phyloP scores from a whole-genome alignment of 2,329 filamentous ascomycete species.

The Rutstroemia sp. region DNA sequence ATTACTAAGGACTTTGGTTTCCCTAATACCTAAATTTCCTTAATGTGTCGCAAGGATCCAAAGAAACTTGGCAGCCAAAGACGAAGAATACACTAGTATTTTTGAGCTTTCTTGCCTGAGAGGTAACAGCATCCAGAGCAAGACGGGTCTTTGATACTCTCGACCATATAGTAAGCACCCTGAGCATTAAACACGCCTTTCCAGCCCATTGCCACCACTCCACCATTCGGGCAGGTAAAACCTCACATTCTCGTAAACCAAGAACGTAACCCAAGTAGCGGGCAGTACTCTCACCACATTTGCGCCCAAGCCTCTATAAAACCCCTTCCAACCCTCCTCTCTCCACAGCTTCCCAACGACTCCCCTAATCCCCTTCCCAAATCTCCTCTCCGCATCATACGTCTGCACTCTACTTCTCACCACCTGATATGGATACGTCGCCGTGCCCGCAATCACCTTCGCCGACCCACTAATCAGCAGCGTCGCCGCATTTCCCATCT shows the following conservation, averaged over 20 bases:
- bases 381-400: constrained; percentile 70
- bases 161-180: too few relatives aligned
- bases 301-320: constrained; percentile 85
- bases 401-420: constrained; percentile 83
- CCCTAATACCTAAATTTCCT: too few relatives aligned
- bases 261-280: constrained; percentile 91
- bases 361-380: constrained; percentile 62
- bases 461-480: constrained; percentile 71
- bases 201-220: not conserved
- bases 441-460: constrained; percentile 82
- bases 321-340: constrained; percentile 73
- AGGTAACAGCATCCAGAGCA: too few relatives aligned
- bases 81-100: too few relatives aligned
- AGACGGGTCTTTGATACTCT: too few relatives aligned
- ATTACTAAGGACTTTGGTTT: too few relatives aligned
- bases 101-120: too few relatives aligned
- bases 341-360: constrained; percentile 67
- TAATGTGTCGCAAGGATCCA: too few relatives aligned
- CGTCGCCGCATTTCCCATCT: constrained; percentile 43
- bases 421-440: constrained; percentile 94
- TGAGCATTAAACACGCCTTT: too few relatives aligned
- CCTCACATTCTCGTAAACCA: constrained; percentile 94
- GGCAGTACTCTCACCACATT: constrained; percentile 88
- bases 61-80: too few relatives aligned
- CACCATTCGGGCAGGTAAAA: constrained; percentile 49